Percentiles rank a stretch among this genome's conserved stretches.
These are phyloP conservation scores for Hyphopichia fennica DNA, from an alignment of 1,139 yeast genomes.

Conservation along the genomic window DNA sequence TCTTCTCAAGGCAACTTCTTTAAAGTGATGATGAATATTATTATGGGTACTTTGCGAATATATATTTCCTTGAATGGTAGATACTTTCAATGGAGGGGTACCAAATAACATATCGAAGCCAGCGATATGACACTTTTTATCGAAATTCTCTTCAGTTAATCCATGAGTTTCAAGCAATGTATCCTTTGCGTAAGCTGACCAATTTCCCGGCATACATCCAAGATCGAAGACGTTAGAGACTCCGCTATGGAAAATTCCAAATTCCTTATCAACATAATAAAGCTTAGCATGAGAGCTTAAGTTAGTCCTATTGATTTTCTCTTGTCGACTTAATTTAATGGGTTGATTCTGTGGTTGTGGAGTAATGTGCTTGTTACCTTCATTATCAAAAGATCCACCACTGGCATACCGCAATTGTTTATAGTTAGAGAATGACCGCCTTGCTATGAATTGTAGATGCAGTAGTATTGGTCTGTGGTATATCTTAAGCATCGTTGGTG, in stretches of 20 bases:
- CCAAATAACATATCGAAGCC: slow-evolving; percentile 86
- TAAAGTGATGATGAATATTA: slow-evolving; percentile 56
- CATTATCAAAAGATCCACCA: background rate
- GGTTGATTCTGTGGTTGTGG: background rate
- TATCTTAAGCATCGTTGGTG: background rate
- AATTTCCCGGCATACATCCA: slow-evolving; percentile 96
- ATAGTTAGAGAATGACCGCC: background rate
- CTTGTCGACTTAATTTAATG: slow-evolving; percentile 19
- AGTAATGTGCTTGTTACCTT: background rate
- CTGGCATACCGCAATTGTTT: background rate
- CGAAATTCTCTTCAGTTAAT: slow-evolving; percentile 47
- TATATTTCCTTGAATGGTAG: slow-evolving; percentile 84
- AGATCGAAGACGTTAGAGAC: slow-evolving; percentile 37
- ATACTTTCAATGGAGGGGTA: slow-evolving; percentile 76
- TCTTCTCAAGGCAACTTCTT: slow-evolving; percentile 32
- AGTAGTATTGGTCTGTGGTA: background rate
- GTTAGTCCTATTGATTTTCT: slow-evolving; percentile 23
- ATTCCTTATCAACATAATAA: slow-evolving; percentile 28
- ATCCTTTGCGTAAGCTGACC: slow-evolving; percentile 75
- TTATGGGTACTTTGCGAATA: slow-evolving; percentile 66
- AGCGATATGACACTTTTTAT: slow-evolving; percentile 61
- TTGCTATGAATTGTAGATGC: background rate
- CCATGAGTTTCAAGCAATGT: slow-evolving; percentile 28
- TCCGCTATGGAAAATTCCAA: slow-evolving; percentile 22
- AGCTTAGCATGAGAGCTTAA: slow-evolving; percentile 26